Percentiles rank a stretch among this genome's conserved stretches.
These are phyloP conservation scores for Penicillium flavigenum DNA, from an alignment of 495 filamentous ascomycete genomes.

Conservation along the genomic window DNA sequence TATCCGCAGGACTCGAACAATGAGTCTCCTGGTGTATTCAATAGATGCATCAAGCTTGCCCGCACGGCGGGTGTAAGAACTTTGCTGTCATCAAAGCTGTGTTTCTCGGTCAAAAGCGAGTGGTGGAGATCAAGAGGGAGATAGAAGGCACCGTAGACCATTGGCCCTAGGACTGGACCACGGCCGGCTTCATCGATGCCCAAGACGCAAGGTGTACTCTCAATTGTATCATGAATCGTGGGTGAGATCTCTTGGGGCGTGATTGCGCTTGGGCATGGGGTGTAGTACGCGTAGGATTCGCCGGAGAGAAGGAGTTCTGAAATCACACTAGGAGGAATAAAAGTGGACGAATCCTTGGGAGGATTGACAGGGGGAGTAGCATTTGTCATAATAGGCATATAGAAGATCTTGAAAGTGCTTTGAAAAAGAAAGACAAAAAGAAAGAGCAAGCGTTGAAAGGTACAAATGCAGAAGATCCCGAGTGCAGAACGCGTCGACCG, in stretches of 20 bases:
- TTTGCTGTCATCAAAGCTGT: slow-evolving; percentile 93
- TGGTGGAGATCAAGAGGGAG: slow-evolving; percentile 66
- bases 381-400: slow-evolving; percentile 4
- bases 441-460: neutral
- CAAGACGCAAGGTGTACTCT: slow-evolving; percentile 60
- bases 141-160: slow-evolving; percentile 95
- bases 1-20: slow-evolving; percentile 74
- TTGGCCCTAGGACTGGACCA: slow-evolving; percentile 91
- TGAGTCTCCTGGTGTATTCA: slow-evolving; percentile 65
- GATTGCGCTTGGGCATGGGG: slow-evolving; percentile 59
- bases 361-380: neutral
- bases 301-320: slow-evolving; percentile 60
- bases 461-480: neutral
- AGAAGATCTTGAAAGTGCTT: neutral
- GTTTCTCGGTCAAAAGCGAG: slow-evolving; percentile 67
- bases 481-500: slow-evolving; percentile 41
- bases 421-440: neutral
- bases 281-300: slow-evolving; percentile 81
- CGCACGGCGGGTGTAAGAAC: slow-evolving; percentile 73
- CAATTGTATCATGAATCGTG: slow-evolving; percentile 6
- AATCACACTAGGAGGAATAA: slow-evolving; percentile 80
- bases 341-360: slow-evolving; percentile 35
- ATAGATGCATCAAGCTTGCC: slow-evolving; percentile 67
- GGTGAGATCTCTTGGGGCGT: slow-evolving; percentile 38
- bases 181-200: slow-evolving; percentile 96